phyloP scores from a whole-genome alignment of 2,329 filamentous ascomycete genomes.

The Fusarium armeniacum region DNA sequence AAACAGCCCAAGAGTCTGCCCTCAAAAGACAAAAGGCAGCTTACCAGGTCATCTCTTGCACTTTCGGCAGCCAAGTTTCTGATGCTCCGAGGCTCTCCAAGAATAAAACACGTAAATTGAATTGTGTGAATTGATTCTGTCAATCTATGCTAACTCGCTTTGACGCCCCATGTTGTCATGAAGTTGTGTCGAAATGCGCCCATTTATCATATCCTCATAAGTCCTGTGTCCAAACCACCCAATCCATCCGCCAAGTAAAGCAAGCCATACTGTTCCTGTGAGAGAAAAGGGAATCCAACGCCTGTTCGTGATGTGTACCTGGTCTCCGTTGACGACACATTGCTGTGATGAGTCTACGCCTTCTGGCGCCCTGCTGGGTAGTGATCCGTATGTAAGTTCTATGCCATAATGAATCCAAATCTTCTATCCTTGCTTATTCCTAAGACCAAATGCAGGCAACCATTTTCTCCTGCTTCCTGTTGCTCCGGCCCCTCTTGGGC shows the following conservation, averaged over 20 bases:
- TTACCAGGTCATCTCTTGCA: too few relatives aligned
- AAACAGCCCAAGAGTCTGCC: not conserved
- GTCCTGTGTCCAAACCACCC: slow-evolving; percentile 24
- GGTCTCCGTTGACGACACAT: slow-evolving; percentile 6
- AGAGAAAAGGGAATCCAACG: slow-evolving; percentile 44
- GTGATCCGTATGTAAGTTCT: slow-evolving; percentile 18
- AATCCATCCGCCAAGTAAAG: slow-evolving; percentile 23
- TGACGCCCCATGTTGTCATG: slow-evolving; percentile 6
- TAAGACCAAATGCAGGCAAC: slow-evolving; percentile 54
- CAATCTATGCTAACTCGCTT: slow-evolving; percentile 47
- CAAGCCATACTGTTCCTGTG: slow-evolving; percentile 19
- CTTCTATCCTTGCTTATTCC: slow-evolving; percentile 49
- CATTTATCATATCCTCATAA: slow-evolving; percentile 12
- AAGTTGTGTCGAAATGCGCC: slow-evolving; percentile 26
- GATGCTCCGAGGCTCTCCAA: not conserved
- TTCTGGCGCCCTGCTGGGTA: slow-evolving; percentile 24
- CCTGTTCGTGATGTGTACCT: slow-evolving; percentile 30
- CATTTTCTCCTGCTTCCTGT: slow-evolving; percentile 55
- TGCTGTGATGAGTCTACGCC: slow-evolving; percentile 20
- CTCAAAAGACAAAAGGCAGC: rapidly evolving
- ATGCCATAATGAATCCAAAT: slow-evolving; percentile 38
- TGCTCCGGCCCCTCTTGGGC: slow-evolving; percentile 36
- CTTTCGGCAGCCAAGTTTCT: too few relatives aligned
- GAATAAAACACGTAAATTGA: slow-evolving; percentile 1
- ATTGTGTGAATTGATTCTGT: slow-evolving; percentile 35